phyloP scores from a whole-genome alignment of 1,284 basidiomycete genomes.

The Cutaneotrichosporon cyanovorans region DNA sequence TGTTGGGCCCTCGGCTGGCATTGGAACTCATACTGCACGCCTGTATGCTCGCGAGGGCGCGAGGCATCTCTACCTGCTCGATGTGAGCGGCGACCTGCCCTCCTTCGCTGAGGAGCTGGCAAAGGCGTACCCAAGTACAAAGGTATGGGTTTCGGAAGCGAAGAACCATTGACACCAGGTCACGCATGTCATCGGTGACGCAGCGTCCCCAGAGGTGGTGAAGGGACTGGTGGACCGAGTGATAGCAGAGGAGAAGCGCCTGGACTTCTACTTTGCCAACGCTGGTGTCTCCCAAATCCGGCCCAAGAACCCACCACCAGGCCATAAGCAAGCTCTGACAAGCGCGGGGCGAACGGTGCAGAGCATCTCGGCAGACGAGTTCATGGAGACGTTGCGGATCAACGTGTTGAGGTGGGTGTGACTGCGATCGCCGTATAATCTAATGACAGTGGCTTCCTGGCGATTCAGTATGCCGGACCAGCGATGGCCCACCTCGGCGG shows the following conservation, averaged over 20 bases:
- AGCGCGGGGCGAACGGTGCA: neutral
- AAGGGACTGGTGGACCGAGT: slow-evolving; percentile 62
- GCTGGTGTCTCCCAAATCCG: slow-evolving; percentile 48
- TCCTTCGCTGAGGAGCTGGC: slow-evolving; percentile 63
- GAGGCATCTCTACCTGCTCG: slow-evolving; percentile 73
- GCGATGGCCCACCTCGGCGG: slow-evolving; percentile 60
- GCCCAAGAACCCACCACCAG: slow-evolving; percentile 1
- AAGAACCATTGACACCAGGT: slow-evolving; percentile 5
- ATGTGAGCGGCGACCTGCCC: slow-evolving; percentile 64
- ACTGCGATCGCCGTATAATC: no score
- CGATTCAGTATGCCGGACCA: slow-evolving; percentile 72
- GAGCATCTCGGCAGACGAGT: slow-evolving; percentile 50
- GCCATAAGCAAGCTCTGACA: neutral
- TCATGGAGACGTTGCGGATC: slow-evolving; percentile 68
- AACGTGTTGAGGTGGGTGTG: slow-evolving; percentile 56
- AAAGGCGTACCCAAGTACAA: slow-evolving; percentile 65
- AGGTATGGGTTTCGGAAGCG: slow-evolving; percentile 48
- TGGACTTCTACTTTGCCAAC: slow-evolving; percentile 93
- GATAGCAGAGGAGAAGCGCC: slow-evolving; percentile 66
- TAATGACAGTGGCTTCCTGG: slow-evolving; percentile 64
- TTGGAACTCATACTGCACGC: slow-evolving; percentile 49
- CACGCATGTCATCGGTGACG: slow-evolving; percentile 61
- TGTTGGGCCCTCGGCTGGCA: slow-evolving; percentile 73
- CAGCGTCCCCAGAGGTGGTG: slow-evolving; percentile 67
- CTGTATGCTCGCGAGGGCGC: slow-evolving; percentile 54